A percentile compares a stretch with the other conserved stretches of the same genome.
Conservation (phyloP, 768 basidiomycete genomes). For the Ramaria rubella region DNA sequence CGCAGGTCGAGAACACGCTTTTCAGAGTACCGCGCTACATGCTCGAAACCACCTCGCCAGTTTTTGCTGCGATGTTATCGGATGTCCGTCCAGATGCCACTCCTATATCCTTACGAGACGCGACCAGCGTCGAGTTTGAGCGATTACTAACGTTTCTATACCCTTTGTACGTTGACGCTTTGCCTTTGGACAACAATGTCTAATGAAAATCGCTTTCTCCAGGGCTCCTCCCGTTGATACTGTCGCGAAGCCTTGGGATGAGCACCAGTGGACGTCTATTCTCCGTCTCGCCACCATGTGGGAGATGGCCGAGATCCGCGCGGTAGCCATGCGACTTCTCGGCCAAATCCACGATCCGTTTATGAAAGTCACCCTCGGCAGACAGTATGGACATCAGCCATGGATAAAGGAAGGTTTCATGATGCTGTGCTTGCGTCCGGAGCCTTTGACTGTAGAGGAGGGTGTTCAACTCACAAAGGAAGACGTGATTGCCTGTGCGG, state of each 20-base stretch:
- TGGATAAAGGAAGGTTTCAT: not conserved
- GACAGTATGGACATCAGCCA: not conserved
- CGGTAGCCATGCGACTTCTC: not conserved
- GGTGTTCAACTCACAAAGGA: conserved; percentile 35
- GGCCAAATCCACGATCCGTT: not conserved
- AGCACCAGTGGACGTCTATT: conserved; percentile 49
- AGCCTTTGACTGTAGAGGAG: conserved; percentile 46
- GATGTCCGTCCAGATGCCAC: conserved; percentile 21
- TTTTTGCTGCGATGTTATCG: conserved; percentile 35
- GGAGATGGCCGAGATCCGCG: conserved; percentile 18
- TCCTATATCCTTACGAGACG: conserved; percentile 27
- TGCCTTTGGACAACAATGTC: not conserved
- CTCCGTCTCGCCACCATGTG: conserved; percentile 48
- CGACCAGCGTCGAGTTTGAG: conserved; percentile 23
- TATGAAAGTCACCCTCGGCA: not conserved
- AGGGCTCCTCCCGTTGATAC: not conserved
- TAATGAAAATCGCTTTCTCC: not conserved
- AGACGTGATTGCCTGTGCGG: not conserved
- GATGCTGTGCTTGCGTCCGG: conserved; percentile 42
- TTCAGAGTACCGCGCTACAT: conserved; percentile 59
- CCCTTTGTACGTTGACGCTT: conserved; percentile 36
- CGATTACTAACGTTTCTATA: conserved; percentile 51
- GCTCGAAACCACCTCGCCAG: conserved; percentile 52
- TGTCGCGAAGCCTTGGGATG: not conserved
- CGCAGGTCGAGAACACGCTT: conserved; percentile 47